Base-by-base conservation (phyloP, 2,329 filamentous ascomycete genomes). In the Fusarium udum region DNA sequence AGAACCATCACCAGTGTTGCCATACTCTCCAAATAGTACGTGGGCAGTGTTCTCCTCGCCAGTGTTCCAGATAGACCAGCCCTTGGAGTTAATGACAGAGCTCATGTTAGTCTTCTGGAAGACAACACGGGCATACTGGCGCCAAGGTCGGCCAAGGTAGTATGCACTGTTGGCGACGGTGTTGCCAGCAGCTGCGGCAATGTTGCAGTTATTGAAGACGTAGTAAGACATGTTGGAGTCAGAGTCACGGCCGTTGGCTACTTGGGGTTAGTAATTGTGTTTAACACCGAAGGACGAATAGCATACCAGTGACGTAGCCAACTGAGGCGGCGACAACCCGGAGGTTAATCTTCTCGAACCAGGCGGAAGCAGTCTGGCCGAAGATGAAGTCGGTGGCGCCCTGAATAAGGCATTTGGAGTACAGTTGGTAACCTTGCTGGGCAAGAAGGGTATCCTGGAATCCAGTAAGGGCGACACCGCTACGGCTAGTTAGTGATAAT, bases 11-110 rank as follows among this genome's bases (percentile, higher is more conserved):
- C 91, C 91, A 3, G 84, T 85, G 79, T 92, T 92, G 26, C 74
- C 80, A 76, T 87, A 92, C 83, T 92, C 91, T 15, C 81, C 87
- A 70, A 88, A 92, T 32, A 83, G 79, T 3, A 91, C 87, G 48
- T 88, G 81, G 39, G 82, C 83, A 3, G 87, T 90, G 40, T 85
- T 83, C n/a, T 83, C 77, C 48, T 86, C 82, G 6, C 82, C 82
- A 4, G 73, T 80, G 64, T 85, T 85, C 90, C 90, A 92, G 34
- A 82, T 77, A 5, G 75, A 78, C 90, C 91, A 92, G 1, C 90
- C 91, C 1, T 86, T 85, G 4, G 83, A 67, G 74, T 91, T 91
- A 75, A 92, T 85, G 26, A 92, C 88, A 31, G 82, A 80, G 14
- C 83, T 84, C 80, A 92, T 82, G 37, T 77, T 77, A 0, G 87